Evolutionary conservation across 2,329 filamentous ascomycete genomes (phyloP), one percentile per base, ranked within the genome.

Genomic region (Sporothrix pallida): DNA sequence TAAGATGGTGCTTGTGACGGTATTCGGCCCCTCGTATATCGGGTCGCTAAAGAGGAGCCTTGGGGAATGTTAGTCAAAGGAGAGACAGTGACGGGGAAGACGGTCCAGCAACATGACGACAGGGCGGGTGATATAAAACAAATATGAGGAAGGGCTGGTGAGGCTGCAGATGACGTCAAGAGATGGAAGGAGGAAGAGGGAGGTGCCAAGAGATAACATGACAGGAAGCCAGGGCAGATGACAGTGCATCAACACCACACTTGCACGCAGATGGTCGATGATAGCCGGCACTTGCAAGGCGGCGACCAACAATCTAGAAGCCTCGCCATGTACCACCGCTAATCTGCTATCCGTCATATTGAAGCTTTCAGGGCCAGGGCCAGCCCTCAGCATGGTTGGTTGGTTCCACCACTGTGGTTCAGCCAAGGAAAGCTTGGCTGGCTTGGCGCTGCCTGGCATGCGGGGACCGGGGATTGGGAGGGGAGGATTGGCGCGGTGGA

Each of bases 41-140:
- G 88, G 88, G 80, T 89, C 89, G 81, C 86, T 89, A 80, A 90
- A 88, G 75, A 90, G 83, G 80, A 89, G 85, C 81, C 88, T 89
- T 52, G 67, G 48, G n/a, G 52, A 15, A 26, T 17, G 56, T 71
- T 63, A 74, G 65, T 13, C 1, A 50, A 48, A 26, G 52, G 31
- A 9, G 26, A 37, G 62, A 23, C 37, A 3, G 10, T 48, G 46
- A 8, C 10, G 15, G 10, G 4, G 12, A 48, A 48, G 15, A 17
- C 2, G 7, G 9, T 10, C 6, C 17, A 26, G 26, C 46, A 68
- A 46, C 13, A 68, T 50, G 67, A 69, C 31, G 67, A 26, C 44
- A 68, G 20, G 37, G 9, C 8, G 42, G 23, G 20, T 15, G 20
- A 26, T 54, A 12, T 13, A 52, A 56, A 12, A 56, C 23, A 23